Evolutionary conservation across 257 asterid genomes (phyloP), one percentile per base, ranked within the genome.

Genomic region (Nicotiana obtusifolia): DNA sequence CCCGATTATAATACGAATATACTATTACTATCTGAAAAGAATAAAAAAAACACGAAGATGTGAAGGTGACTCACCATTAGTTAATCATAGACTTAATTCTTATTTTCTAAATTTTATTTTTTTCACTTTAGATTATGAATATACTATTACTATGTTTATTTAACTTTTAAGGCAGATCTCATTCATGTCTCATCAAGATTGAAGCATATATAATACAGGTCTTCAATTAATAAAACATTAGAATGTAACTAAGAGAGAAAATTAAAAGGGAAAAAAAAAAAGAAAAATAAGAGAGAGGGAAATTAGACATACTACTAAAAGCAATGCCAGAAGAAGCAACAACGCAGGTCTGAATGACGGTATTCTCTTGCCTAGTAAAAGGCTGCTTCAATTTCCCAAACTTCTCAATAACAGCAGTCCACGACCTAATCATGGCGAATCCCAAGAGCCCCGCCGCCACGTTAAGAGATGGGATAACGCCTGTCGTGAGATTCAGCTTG

Each of bases 281-380:
- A 30, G 4, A 30, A 5, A 0, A 1, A 14, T 16, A 41, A 15
- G 17, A 33, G 22, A 52, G 41, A 17, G 10, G 15, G 7, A 11
- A 8, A 61, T 1, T 5, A 16, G 0, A 66, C 87, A 11, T 90
- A 91, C 97, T 90, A 86, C 97, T 91, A 26, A 93, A 93, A 13
- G 97, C 97, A n/a, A 91, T 90, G 83, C 95, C 94, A 31, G 97
- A 89, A 0, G 97, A 89, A 53, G 97, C 97, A 44, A 89, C 91
- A 13, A 93, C 86, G n/a, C 92, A 89, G 0, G 96, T 93, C 71
- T 91, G 97, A 2, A 93, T 89, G 20, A 93, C 94, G 0, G 97
- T 91, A 68, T 92, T 92, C 83, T 93, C 98, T 76, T 93, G 97
- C 31, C 97, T 84, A 31, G 97, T 92, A 37, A 93, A 93, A 1